These are phyloP conservation scores for Pseudonitzschia delicatissima DNA, from an alignment of 108 stramenopile genomes.

Conservation along the genomic window DNA sequence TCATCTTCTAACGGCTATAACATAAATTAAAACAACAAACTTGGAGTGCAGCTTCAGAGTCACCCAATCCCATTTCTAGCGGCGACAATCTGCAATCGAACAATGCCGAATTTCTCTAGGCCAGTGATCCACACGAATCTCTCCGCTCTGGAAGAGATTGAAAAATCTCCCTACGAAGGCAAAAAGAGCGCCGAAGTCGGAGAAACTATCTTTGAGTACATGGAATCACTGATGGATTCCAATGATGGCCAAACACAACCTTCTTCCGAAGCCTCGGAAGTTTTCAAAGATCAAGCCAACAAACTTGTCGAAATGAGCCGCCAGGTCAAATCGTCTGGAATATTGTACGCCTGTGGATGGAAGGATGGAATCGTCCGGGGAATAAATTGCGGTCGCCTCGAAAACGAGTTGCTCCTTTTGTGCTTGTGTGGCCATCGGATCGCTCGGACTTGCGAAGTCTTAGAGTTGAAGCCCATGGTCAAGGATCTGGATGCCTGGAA, in stretches of 20 bases:
- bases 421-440: conserved; percentile 28
- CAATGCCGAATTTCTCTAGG: no score
- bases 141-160: conserved; percentile 10
- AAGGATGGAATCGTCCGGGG: conserved; percentile 20
- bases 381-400: conserved; percentile 7
- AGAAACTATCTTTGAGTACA: conserved; percentile 26
- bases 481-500: conserved; percentile 18
- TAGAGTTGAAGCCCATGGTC: conserved; percentile 3
- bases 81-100: no score
- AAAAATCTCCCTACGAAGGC: conserved; percentile 21
- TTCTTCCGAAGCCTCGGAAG: not conserved
- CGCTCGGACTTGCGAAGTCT: not conserved
- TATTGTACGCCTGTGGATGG: conserved; percentile 24
- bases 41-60: no score
- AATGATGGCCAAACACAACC: not conserved
- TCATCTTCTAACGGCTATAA: no score
- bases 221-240: conserved; percentile 15
- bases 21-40: no score
- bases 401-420: conserved; percentile 16
- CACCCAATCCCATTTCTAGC: no score
- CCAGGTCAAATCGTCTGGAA: conserved; percentile 10
- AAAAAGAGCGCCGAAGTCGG: conserved; percentile 28
- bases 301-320: not conserved
- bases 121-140: not conserved
- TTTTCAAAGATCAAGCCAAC: conserved; percentile 18